Conservation (phyloP, 495 filamentous ascomycete species). For the Halenospora varia region DNA sequence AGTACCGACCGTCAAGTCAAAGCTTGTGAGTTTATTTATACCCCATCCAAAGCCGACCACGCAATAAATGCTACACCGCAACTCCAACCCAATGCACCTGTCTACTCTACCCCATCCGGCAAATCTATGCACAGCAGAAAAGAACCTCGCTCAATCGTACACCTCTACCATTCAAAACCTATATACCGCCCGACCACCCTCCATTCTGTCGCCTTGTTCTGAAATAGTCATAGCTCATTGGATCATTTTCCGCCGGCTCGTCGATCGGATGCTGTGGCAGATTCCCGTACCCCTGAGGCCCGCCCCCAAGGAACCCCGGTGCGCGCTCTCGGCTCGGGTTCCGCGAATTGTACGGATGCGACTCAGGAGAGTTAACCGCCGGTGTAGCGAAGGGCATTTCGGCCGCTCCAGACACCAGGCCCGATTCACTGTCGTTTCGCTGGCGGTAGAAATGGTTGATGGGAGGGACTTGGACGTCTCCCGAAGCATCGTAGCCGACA, state of each 20-base stretch:
- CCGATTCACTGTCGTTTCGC: constrained; percentile 29
- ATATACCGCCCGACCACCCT: neutral
- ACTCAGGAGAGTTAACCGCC: no score
- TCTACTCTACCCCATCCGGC: neutral
- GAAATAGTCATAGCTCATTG: constrained; percentile 26
- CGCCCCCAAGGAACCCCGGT: constrained; percentile 40
- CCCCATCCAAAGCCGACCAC: neutral
- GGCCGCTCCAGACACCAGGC: constrained; percentile 33
- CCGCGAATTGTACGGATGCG: neutral
- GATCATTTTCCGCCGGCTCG: constrained; percentile 20
- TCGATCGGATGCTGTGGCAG: constrained; percentile 37
- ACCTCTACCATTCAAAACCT: neutral
- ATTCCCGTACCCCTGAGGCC: constrained; percentile 47
- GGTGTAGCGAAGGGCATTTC: constrained; percentile 22
- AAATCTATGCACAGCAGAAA: neutral
- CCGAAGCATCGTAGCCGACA: constrained; percentile 15
- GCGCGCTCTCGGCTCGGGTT: constrained; percentile 24
- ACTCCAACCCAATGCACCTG: constrained; percentile 2
- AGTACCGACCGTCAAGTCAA: no score
- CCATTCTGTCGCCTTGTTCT: constrained; percentile 11
- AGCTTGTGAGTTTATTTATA: neutral
- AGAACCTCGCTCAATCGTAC: neutral
- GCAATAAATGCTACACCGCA: neutral
- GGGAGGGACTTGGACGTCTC: constrained; percentile 1
- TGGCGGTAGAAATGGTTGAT: constrained; percentile 9